Evolutionary conservation across 2,329 filamentous ascomycete genomes (phyloP).

Genomic region (Fonsecaea pugnacius): DNA sequence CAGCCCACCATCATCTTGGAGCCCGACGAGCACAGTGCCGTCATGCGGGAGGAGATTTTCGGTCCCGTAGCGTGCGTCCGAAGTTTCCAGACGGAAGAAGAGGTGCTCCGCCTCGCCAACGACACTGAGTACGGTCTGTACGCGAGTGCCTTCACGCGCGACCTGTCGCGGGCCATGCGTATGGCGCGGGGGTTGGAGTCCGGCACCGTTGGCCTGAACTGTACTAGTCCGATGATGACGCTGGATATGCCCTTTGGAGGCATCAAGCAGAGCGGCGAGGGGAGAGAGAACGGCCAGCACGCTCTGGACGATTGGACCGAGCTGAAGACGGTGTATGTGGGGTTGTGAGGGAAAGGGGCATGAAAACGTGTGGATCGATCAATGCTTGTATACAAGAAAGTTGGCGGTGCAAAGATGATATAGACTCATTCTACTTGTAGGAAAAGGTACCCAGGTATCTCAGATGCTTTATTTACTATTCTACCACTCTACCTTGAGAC

Average conservation of each 20-base stretch:
- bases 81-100: conserved; percentile 63
- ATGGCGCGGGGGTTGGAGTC: conserved; percentile 61
- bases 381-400: too few relatives aligned
- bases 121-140: conserved; percentile 64
- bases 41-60: conserved; percentile 65
- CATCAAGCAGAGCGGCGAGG: conserved; percentile 41
- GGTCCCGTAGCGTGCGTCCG: conserved; percentile 67
- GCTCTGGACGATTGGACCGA: conserved; percentile 65
- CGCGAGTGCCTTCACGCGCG: conserved; percentile 63
- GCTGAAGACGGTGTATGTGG: conserved; percentile 53
- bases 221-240: conserved; percentile 41
- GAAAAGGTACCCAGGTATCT: too few relatives aligned
- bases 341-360: conserved; percentile 13
- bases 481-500: too few relatives aligned
- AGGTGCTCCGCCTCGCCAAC: conserved; percentile 63
- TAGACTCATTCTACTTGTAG: too few relatives aligned
- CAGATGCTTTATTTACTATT: too few relatives aligned
- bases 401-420: too few relatives aligned
- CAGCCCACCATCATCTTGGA: conserved; percentile 62
- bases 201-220: conserved; percentile 66
- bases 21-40: conserved; percentile 60
- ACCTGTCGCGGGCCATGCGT: conserved; percentile 55
- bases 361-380: too few relatives aligned
- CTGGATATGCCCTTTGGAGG: conserved; percentile 44
- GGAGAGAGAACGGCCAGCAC: conserved; percentile 37